Evolutionary conservation across 495 filamentous ascomycete species (phyloP).

Genomic region (Letharia lupina): DNA sequence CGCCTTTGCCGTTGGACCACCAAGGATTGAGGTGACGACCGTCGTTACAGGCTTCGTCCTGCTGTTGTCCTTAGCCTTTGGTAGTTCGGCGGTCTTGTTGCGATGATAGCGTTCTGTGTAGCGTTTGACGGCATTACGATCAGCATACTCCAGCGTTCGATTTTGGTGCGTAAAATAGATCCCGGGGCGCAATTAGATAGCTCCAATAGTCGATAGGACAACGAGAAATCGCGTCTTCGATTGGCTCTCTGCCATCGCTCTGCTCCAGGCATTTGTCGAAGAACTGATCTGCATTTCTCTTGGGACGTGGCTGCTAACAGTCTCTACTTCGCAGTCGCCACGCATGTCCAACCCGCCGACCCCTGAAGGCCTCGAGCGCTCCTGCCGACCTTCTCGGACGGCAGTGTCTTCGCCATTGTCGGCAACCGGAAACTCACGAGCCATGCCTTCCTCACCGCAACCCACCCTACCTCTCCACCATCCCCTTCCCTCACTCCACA

Average conservation of each 20-base stretch:
- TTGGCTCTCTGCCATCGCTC: background rate
- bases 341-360: background rate
- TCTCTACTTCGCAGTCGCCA: background rate
- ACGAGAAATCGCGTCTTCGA: too few relatives aligned
- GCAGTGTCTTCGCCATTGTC: too few relatives aligned
- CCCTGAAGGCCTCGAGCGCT: background rate
- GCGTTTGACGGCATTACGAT: constrained; percentile 6
- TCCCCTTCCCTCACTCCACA: too few relatives aligned
- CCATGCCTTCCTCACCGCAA: too few relatives aligned
- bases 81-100: constrained; percentile 11
- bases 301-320: background rate
- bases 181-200: background rate
- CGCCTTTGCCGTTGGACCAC: constrained; percentile 6
- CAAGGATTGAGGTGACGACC: constrained; percentile 11
- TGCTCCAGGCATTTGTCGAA: background rate
- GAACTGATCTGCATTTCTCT: background rate
- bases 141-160: background rate
- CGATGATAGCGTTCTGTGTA: background rate
- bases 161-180: background rate
- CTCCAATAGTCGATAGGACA: background rate
- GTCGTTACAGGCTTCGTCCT: constrained; percentile 12
- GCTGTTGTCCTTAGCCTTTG: constrained; percentile 13
- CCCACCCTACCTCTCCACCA: too few relatives aligned
- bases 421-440: too few relatives aligned
- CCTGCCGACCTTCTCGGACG: background rate